phyloP scores from a whole-genome alignment of 2,329 filamentous ascomycete genomes.

The Shiraia sp. region DNA sequence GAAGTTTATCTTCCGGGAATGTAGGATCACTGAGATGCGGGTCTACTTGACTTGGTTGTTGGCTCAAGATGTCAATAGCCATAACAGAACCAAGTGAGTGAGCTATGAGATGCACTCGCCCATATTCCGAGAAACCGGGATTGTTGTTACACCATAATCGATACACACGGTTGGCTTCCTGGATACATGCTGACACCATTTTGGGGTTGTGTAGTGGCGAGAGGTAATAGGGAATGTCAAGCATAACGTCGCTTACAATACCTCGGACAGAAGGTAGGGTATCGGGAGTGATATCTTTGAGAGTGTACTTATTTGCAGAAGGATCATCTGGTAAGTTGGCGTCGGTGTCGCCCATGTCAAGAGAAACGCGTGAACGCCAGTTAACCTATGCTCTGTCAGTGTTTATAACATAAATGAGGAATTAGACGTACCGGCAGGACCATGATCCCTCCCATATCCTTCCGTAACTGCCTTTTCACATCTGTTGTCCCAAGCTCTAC shows the following conservation, averaged over 20 bases:
- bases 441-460: slow-evolving; percentile 88
- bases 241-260: slow-evolving; percentile 96
- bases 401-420: not conserved
- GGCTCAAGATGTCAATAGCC: slow-evolving; percentile 87
- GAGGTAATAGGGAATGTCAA: slow-evolving; percentile 97
- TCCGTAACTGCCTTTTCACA: slow-evolving; percentile 75
- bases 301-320: slow-evolving; percentile 63
- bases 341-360: slow-evolving; percentile 71
- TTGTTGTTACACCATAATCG: slow-evolving; percentile 94
- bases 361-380: slow-evolving; percentile 85
- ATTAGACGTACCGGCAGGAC: slow-evolving; percentile 66
- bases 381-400: slow-evolving; percentile 62
- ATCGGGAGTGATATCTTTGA: slow-evolving; percentile 90
- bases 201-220: slow-evolving; percentile 87
- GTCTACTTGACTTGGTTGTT: slow-evolving; percentile 77
- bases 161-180: slow-evolving; percentile 94
- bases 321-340: slow-evolving; percentile 58
- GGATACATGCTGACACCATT: slow-evolving; percentile 87
- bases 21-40: slow-evolving; percentile 38
- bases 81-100: slow-evolving; percentile 95
- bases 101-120: slow-evolving; percentile 87
- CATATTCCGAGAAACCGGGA: slow-evolving; percentile 76
- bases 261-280: slow-evolving; percentile 88
- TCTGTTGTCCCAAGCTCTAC: slow-evolving; percentile 75
- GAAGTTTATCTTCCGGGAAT: slow-evolving; percentile 53